These are phyloP conservation scores for Penicillium expansum DNA, from an alignment of 2,329 filamentous ascomycete genomes.

Conservation along the genomic window DNA sequence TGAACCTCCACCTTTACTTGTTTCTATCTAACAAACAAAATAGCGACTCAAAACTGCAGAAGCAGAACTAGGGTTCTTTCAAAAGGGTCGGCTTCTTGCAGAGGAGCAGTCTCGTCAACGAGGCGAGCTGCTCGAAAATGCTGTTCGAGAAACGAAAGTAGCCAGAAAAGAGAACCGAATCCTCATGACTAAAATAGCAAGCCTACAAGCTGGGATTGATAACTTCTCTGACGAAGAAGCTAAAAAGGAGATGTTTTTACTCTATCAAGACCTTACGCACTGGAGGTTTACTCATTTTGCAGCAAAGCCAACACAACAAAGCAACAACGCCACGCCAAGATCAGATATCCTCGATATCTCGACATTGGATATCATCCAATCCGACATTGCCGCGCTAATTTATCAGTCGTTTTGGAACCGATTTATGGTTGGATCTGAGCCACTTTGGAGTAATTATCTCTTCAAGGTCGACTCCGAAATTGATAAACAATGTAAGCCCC, in stretches of 20 bases:
- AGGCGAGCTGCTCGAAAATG: slow-evolving; percentile 1
- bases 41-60: background rate
- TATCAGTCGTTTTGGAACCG: background rate
- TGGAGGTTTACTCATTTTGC: slow-evolving; percentile 18
- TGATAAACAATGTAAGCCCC: slow-evolving; percentile 9
- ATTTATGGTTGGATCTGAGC: slow-evolving; percentile 4
- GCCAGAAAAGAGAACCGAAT: slow-evolving; percentile 1
- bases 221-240: slow-evolving; percentile 16
- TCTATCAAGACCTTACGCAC: slow-evolving; percentile 11
- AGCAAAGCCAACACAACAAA: background rate
- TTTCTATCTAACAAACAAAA: background rate
- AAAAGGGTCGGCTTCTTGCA: background rate
- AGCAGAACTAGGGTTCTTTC: background rate
- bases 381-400: background rate
- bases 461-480: slow-evolving; percentile 2
- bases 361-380: background rate
- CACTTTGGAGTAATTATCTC: background rate
- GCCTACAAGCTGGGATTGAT: slow-evolving; percentile 3
- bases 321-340: background rate
- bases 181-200: background rate
- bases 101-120: slow-evolving; percentile 9
- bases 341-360: background rate
- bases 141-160: background rate
- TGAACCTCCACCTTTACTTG: too few species aligned
- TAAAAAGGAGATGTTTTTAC: slow-evolving; percentile 3